Evolutionary conservation across 805 yeast species (phyloP), one percentile per base, ranked within the genome.

Genomic region (Schwanniomyces polymorphus): DNA sequence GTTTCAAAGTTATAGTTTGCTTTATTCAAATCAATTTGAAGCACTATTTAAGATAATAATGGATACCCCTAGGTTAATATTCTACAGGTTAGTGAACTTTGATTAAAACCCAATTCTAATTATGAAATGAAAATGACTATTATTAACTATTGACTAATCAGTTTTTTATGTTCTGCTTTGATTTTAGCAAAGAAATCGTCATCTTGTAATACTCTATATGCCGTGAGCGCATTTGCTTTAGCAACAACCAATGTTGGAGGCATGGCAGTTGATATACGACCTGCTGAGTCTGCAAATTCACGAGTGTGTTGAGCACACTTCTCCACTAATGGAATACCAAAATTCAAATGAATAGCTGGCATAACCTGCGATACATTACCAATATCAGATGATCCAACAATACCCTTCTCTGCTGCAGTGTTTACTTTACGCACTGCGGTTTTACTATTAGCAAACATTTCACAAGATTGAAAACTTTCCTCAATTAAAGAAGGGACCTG

Each of bases 331-430:
- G 57, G 57, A 43, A 51, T 51, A 9, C 54, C 54, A 33, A 16
- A 33, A 16, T 16, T 33, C 38, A 33, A 16, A 31, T 58, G 63
- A 29, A 58, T 56, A 6, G 59, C 38, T 17, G 63, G 63, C 29
- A 58, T 27, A 23, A 37, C 43, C 52, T 54, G 57, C 7, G 59
- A 55, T 28, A 58, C 57, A 43, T 57, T 56, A 14, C 63, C 63
- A 45, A 55, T 56, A 45, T 58, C 63, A 1, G 57, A 39, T 9
- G 61, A 57, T 4, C 59, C 63, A 18, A 56, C 56, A 17, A 49
- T 42, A 16, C 45, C 48, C 12, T 54, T 50, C 21, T 17, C 27
- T n/a, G 25, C 28, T 9, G 11, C 3, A 33, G 21, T 9, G 38
- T 9, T 16, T 4, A 33, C 38, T 33, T 7, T 33, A 27, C 4